Evolutionary conservation across 768 basidiomycete genomes (phyloP).

Genomic region (Boletus patriciae): DNA sequence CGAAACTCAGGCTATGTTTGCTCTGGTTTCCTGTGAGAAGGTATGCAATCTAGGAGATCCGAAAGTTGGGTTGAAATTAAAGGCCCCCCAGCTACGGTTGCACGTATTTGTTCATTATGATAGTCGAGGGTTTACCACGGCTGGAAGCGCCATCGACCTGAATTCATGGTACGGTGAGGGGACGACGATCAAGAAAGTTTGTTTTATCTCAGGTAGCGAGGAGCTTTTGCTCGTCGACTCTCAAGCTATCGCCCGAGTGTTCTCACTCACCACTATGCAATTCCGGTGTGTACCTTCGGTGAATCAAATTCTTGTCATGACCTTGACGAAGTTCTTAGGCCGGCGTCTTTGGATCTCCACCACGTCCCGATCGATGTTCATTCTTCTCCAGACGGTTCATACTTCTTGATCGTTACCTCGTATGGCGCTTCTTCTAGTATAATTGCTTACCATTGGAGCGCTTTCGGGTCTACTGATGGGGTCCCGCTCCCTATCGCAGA

Average conservation of each 20-base stretch:
- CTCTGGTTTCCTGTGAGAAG: slow-evolving; percentile 44
- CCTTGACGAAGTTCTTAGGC: slow-evolving; percentile 31
- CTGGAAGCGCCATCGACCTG: slow-evolving; percentile 45
- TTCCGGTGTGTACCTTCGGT: slow-evolving; percentile 42
- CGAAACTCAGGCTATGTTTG: slow-evolving; percentile 50
- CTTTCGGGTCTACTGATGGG: slow-evolving; percentile 54
- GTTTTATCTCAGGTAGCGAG: slow-evolving; percentile 51
- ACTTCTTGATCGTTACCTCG: slow-evolving; percentile 39
- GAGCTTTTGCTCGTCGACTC: slow-evolving; percentile 54
- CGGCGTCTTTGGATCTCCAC: slow-evolving; percentile 45
- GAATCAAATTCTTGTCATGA: not conserved
- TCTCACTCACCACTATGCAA: slow-evolving; percentile 53
- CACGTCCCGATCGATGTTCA: slow-evolving; percentile 34
- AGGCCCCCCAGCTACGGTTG: slow-evolving; percentile 33
- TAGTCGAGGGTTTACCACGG: slow-evolving; percentile 41
- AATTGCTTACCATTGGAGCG: slow-evolving; percentile 53
- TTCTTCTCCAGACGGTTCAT: slow-evolving; percentile 58
- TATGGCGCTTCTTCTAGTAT: slow-evolving; percentile 22
- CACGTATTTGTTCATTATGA: slow-evolving; percentile 54
- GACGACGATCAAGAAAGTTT: slow-evolving; percentile 36
- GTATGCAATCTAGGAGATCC: slow-evolving; percentile 22
- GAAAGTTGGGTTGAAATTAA: not conserved
- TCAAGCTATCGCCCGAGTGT: slow-evolving; percentile 44
- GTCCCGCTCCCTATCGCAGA: slow-evolving; percentile 37
- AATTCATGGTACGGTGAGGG: slow-evolving; percentile 45